Evolutionary conservation across 140 eudicot species (phyloP), one percentile per base, ranked within the genome.

Genomic region (Oenanthe javanica): DNA sequence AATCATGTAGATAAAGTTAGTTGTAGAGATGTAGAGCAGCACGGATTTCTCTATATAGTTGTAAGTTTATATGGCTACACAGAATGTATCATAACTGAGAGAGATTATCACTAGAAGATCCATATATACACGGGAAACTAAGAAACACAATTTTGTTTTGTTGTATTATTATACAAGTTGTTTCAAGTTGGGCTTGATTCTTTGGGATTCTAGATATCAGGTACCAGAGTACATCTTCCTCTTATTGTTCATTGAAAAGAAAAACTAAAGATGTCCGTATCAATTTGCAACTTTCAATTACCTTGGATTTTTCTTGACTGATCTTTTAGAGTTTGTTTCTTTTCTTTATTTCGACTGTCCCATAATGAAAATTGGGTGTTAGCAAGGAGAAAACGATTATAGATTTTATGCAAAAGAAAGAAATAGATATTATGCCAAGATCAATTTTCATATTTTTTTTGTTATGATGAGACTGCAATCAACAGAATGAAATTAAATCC

Each of bases 1-100:
- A n/a, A 45, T 75, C 67, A 15, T 80, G 84, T 57, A 81, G 59
- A 76, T 76, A 74, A 19, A 61, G 64, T 36, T 21, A 75, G 43
- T 75, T 3, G 54, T 11, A 74, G 77, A 75, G 64, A 31, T 46
- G 52, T 47, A 67, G 73, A 67, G 46, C 46, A 27, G 43, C 73
- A 66, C 72, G 42, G 19, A 45, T 67, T 67, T 25, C 21, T 67
- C 73, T 4, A 4, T 66, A 66, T 31, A 31, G 42, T 67, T 10
- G 7, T 12, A 11, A 36, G 4, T 12, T 67, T 67, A 67, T 31
- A 4, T 31, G 11, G 73, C 45, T 1, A 31, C 16, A 4, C 31
- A 67, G 45, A 66, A 67, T 67, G 73, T 25, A 67, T 36, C 15
- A 61, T 61, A 9, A 23, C 12, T 23, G 13, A 9, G 6, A 9